These are phyloP conservation scores for Metarhizium humberi DNA, from an alignment of 2,329 filamentous ascomycete species.

Conservation along the genomic window DNA sequence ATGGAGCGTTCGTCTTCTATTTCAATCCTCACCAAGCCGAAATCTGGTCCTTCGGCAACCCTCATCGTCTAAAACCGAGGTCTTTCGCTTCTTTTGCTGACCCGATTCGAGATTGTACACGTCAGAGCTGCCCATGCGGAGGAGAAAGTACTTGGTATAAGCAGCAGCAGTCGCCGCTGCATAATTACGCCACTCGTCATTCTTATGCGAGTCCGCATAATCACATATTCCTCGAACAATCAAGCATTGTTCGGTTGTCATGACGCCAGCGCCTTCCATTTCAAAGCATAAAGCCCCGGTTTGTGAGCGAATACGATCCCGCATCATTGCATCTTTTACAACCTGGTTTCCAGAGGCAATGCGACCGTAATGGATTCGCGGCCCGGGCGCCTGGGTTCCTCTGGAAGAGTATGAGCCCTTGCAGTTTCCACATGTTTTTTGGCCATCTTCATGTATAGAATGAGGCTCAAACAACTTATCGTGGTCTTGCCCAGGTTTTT, in stretches of 20 bases:
- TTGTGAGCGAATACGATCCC: neutral
- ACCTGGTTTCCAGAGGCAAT: neutral
- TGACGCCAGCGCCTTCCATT: slow-evolving; percentile 18
- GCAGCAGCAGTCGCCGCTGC: slow-evolving; percentile 21
- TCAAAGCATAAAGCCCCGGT: slow-evolving; percentile 13
- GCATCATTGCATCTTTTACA: neutral
- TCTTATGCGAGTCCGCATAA: slow-evolving; percentile 28
- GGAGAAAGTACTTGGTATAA: neutral
- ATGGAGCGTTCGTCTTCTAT: too few relatives aligned
- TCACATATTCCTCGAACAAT: slow-evolving; percentile 27
- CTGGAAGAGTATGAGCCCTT: neutral
- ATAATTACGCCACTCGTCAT: slow-evolving; percentile 24
- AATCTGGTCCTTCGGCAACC: too few relatives aligned
- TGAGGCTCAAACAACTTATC: neutral
- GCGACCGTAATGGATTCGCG: neutral
- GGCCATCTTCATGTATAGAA: neutral
- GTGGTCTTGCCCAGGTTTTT: too few relatives aligned
- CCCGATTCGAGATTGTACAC: too few relatives aligned
- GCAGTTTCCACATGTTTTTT: neutral
- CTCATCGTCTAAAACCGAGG: too few relatives aligned
- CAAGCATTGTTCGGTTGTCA: slow-evolving; percentile 16
- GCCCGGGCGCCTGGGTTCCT: neutral
- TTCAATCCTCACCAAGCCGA: too few relatives aligned
- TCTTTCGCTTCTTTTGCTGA: too few relatives aligned
- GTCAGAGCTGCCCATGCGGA: too few relatives aligned